A percentile compares a stretch with the other conserved stretches of the same genome.
Conservation (phyloP, 1,284 basidiomycete genomes). For the Ganoderma sinense region DNA sequence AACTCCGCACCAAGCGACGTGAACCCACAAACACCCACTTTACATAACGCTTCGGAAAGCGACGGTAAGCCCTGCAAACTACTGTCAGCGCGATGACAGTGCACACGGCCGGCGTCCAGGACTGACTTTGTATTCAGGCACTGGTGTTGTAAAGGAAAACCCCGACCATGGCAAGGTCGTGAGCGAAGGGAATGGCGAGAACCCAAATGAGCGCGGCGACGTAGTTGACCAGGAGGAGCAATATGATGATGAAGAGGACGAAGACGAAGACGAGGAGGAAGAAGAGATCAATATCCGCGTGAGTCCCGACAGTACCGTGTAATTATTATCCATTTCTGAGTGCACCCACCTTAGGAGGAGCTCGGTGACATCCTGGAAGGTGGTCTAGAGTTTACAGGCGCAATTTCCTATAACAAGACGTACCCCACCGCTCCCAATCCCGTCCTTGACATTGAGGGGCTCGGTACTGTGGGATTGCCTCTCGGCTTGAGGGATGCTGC, state of each 20-base stretch:
- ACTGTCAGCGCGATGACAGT: too few relatives aligned
- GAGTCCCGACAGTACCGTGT: not conserved
- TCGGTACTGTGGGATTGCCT: slow-evolving; percentile 47
- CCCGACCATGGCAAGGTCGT: not conserved
- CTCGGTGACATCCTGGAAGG: not conserved
- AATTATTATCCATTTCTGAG: not conserved
- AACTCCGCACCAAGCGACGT: not conserved
- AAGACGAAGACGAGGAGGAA: not conserved
- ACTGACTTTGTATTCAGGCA: not conserved
- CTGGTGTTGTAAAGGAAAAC: not conserved
- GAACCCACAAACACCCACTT: not conserved
- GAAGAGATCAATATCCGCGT: not conserved
- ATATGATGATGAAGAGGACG: not conserved
- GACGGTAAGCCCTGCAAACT: not conserved
- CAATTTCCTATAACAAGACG: slow-evolving; percentile 31
- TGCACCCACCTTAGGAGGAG: not conserved
- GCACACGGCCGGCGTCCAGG: not conserved
- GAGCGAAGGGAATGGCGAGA: too few relatives aligned
- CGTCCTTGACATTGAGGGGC: slow-evolving; percentile 30
- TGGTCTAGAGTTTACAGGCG: slow-evolving; percentile 27
- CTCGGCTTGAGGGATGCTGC: slow-evolving; percentile 36
- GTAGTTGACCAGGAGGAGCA: not conserved
- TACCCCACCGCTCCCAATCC: slow-evolving; percentile 35
- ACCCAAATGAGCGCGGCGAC: not conserved
- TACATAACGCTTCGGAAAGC: not conserved